These are phyloP conservation scores for Ottelia alismoides DNA, from an alignment of 106 monocot genomes.

Conservation along the genomic window DNA sequence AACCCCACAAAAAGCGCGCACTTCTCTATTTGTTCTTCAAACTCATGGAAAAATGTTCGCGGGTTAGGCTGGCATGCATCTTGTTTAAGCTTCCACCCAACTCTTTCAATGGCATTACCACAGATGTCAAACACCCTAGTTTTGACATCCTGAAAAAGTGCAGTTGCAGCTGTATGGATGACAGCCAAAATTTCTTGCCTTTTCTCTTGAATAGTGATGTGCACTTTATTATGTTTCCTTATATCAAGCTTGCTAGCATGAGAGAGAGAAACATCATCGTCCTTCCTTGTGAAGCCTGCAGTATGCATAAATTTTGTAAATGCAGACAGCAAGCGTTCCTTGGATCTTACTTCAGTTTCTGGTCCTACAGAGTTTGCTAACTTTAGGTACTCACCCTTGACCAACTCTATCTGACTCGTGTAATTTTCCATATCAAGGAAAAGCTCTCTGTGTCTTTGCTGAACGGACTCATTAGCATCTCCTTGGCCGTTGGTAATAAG, in stretches of 20 bases:
- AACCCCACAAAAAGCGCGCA: too few species aligned
- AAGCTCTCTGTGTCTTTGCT: slow-evolving; percentile 59
- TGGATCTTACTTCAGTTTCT: slow-evolving; percentile 56
- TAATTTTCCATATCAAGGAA: slow-evolving; percentile 45
- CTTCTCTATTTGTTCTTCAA: slow-evolving; percentile 88
- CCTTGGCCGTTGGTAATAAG: slow-evolving; percentile 58
- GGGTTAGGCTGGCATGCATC: slow-evolving; percentile 20
- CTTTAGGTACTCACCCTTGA: slow-evolving; percentile 50
- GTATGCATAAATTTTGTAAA: slow-evolving; percentile 64
- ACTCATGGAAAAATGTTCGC: slow-evolving; percentile 16
- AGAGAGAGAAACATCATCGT: slow-evolving; percentile 11
- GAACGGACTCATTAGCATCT: slow-evolving; percentile 37
- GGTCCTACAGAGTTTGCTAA: slow-evolving; percentile 52
- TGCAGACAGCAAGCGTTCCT: slow-evolving; percentile 47
- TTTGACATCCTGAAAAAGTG: slow-evolving; percentile 44
- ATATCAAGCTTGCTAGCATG: neutral
- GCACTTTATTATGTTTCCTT: too few species aligned
- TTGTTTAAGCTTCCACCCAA: slow-evolving; percentile 23
- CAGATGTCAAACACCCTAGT: slow-evolving; percentile 32
- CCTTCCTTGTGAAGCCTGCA: slow-evolving; percentile 29
- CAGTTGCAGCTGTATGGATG: slow-evolving; percentile 32
- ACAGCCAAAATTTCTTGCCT: slow-evolving; percentile 23
- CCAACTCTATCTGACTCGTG: slow-evolving; percentile 36
- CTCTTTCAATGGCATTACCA: slow-evolving; percentile 14
- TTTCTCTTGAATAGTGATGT: slow-evolving; percentile 24